Percentiles rank a stretch among this genome's conserved stretches.
These are phyloP conservation scores for Daedalea quercina DNA, from an alignment of 768 basidiomycete species.

Conservation along the genomic window DNA sequence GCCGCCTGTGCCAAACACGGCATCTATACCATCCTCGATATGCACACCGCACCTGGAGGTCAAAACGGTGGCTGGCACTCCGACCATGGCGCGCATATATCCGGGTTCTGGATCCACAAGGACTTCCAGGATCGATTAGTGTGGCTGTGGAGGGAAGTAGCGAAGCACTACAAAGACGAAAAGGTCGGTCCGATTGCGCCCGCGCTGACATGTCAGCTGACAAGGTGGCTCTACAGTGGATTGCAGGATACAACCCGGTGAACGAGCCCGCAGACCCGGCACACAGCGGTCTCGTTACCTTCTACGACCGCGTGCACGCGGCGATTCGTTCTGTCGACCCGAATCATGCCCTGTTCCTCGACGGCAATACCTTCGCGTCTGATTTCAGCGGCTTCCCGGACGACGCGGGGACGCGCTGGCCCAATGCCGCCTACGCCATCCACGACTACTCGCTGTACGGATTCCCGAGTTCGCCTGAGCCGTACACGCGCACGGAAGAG, in stretches of 20 bases:
- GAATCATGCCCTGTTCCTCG: slow-evolving; percentile 71
- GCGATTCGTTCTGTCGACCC: slow-evolving; percentile 69
- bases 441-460: slow-evolving; percentile 77
- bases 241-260: slow-evolving; percentile 81
- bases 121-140: slow-evolving; percentile 78
- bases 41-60: slow-evolving; percentile 71
- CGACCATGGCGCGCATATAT: slow-evolving; percentile 63
- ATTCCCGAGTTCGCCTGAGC: slow-evolving; percentile 55
- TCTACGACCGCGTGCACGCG: slow-evolving; percentile 62
- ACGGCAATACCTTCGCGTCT: slow-evolving; percentile 79
- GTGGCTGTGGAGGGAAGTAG: slow-evolving; percentile 74
- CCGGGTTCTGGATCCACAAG: slow-evolving; percentile 77
- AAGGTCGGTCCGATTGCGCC: slow-evolving; percentile 5
- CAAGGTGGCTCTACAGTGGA: slow-evolving; percentile 36
- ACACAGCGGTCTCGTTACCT: slow-evolving; percentile 55
- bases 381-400: slow-evolving; percentile 74
- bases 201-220: background rate
- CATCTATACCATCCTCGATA: slow-evolving; percentile 78
- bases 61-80: slow-evolving; percentile 80
- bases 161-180: slow-evolving; percentile 48
- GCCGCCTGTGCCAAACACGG: slow-evolving; percentile 67
- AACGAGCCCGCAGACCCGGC: slow-evolving; percentile 78
- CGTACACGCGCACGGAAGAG: slow-evolving; percentile 45
- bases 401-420: slow-evolving; percentile 47
- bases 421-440: slow-evolving; percentile 71